Base-by-base conservation (phyloP, 176 grass and related monocot species). In the Saccharum officinarum region DNA sequence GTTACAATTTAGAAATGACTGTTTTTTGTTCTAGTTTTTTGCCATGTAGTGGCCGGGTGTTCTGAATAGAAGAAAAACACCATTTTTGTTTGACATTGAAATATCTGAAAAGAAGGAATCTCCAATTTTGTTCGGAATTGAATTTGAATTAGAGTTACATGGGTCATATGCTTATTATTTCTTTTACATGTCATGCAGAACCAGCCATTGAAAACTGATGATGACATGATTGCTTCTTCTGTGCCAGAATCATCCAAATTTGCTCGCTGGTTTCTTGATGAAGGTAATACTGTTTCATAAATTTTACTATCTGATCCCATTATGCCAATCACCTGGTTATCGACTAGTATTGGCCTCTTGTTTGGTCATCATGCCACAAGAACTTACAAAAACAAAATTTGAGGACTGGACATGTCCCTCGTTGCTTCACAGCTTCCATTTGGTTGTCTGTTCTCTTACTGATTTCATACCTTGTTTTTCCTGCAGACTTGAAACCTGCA, bases 231-330 rank as follows among this genome's bases (percentile, higher is more conserved):
- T 57, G 60, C 57, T 71, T 64, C 86, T 71, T 78, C 80, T 71
- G 47, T 92, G 68, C 63, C 92, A 81, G 97, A 97, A 97, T 91
- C 94, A 72, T 99, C 97, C 49, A 99, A 99, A 84, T 99, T 99
- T 80, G 82, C 97, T 86, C 63, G 8, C 75, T 99, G 97, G 94
- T 99, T 92, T 79, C 40, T 39, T 62, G 71, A 94, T 84, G 91
- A 92, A 92, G 97, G 97, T 97, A 91, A 79, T 77, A 82, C 39
- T 73, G n/a, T 71, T 80, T 73, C 69, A 59, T 85, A 31, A 63
- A 49, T 67, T 47, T 55, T 71, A 10, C 17, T 63, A 49, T 39
- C 8, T 62, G 1, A 39, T 61, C 34, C 34, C 12, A 45, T 55
- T 77, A 77, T 79, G 30, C 40, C 10, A 12, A 30, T n/a, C 62